A percentile compares a stretch with the other conserved stretches of the same genome.
phyloP scores from a whole-genome alignment of 140 eudicot genomes.

The Anethum foeniculum region DNA sequence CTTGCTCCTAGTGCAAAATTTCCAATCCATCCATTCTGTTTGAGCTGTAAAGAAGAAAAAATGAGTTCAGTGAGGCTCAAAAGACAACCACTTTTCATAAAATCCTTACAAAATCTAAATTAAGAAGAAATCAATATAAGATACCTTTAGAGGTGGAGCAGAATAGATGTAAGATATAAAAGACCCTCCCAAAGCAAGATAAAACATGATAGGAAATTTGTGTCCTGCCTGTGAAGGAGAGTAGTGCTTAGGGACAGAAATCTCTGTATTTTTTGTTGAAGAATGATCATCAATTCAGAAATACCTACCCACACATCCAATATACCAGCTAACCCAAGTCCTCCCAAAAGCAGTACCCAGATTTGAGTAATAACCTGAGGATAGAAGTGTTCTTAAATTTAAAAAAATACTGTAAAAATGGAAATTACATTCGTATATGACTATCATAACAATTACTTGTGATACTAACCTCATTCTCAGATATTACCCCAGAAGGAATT shows the following conservation, averaged over 20 bases:
- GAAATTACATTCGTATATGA: neutral
- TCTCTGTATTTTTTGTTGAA: neutral
- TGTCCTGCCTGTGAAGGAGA: slow-evolving; percentile 73
- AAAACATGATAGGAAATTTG: slow-evolving; percentile 59
- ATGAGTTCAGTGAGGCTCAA: slow-evolving; percentile 1
- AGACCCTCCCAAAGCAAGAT: slow-evolving; percentile 95
- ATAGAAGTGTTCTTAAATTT: neutral
- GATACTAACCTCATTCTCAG: slow-evolving; percentile 67
- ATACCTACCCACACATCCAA: slow-evolving; percentile 93
- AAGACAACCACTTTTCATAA: neutral
- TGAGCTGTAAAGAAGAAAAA: slow-evolving; percentile 51
- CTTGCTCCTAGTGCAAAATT: slow-evolving; percentile 95
- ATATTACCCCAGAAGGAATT: slow-evolving; percentile 91
- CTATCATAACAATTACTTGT: neutral
- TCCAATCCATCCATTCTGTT: slow-evolving; percentile 99
- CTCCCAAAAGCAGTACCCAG: slow-evolving; percentile 88
- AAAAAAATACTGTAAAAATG: neutral
- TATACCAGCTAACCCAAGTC: slow-evolving; percentile 79
- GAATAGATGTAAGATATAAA: slow-evolving; percentile 88
- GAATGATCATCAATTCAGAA: neutral
- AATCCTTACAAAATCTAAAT: neutral
- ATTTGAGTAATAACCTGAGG: slow-evolving; percentile 89
- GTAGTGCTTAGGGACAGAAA: slow-evolving; percentile 15
- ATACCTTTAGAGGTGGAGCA: slow-evolving; percentile 98
- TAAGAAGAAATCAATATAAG: neutral